Conservation (phyloP, 768 basidiomycete genomes). For the Lactifluus hygrophoroides region DNA sequence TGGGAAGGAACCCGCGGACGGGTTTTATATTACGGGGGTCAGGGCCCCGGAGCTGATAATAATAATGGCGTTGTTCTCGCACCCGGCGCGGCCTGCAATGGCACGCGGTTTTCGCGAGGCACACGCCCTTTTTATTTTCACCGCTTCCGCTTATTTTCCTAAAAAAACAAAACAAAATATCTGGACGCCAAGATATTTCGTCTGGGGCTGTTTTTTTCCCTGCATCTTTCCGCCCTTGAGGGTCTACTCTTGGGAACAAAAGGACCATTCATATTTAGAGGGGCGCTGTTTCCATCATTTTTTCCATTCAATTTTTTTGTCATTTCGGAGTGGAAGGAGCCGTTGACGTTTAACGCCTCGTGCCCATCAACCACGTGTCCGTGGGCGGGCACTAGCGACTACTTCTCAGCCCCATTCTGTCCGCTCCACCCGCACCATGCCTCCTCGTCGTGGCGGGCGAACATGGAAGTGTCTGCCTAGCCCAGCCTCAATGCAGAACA, state of each 20-base stretch:
- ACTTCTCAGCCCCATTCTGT: background rate
- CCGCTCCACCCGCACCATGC: background rate
- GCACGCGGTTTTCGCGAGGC: slow-evolving; percentile 17
- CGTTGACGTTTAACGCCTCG: slow-evolving; percentile 9
- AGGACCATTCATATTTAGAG: background rate
- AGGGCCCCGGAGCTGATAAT: background rate
- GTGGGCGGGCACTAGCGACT: background rate
- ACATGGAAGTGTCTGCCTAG: background rate
- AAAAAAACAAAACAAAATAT: background rate
- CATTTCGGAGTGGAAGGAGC: background rate
- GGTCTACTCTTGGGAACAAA: background rate
- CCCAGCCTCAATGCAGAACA: background rate
- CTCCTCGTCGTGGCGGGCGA: background rate
- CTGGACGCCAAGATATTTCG: background rate
- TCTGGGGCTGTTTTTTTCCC: background rate
- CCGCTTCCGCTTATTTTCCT: too few relatives aligned
- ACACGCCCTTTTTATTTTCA: background rate
- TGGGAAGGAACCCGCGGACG: background rate
- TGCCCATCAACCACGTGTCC: slow-evolving; percentile 17
- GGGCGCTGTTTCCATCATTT: background rate
- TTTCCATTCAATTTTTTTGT: background rate
- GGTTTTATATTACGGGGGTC: slow-evolving; percentile 4
- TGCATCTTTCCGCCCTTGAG: background rate
- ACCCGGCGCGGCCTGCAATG: background rate
- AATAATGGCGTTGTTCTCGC: slow-evolving; percentile 9